A percentile compares a stretch with the other conserved stretches of the same genome.
Conservation (phyloP, 148 eudicot species). For the Vaccinium myrtillus region DNA sequence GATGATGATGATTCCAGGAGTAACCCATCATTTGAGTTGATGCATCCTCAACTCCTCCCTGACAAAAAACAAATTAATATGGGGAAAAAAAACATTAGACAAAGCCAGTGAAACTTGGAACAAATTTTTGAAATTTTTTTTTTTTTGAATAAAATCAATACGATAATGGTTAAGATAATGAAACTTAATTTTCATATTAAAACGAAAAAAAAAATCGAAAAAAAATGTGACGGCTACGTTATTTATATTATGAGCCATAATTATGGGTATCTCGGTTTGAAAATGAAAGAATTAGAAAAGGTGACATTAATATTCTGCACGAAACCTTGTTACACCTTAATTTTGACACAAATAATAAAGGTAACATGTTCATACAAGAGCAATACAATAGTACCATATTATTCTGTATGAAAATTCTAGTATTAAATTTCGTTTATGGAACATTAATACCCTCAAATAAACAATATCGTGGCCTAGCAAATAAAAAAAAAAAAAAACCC, state of each 20-base stretch:
- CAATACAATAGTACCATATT: not conserved
- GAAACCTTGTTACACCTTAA: not conserved
- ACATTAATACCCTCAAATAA: no score
- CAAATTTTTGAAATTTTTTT: no score
- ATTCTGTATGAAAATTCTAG: no score
- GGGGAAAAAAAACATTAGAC: not conserved
- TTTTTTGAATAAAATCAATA: no score
- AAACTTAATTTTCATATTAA: no score
- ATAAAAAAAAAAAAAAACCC: no score
- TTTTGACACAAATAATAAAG: not conserved
- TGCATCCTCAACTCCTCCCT: slow-evolving; percentile 24
- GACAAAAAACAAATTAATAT: not conserved
- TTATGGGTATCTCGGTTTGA: not conserved
- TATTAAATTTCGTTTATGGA: no score
- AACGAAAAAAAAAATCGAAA: not conserved
- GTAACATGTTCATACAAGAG: not conserved
- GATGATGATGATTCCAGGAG: slow-evolving; percentile 25
- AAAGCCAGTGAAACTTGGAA: not conserved
- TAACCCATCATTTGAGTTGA: slow-evolving; percentile 18
- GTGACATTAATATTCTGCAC: not conserved
- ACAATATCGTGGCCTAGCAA: no score
- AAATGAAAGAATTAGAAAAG: not conserved
- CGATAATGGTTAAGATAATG: no score
- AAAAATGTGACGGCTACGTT: no score
- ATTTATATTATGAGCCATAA: not conserved